Evolutionary conservation across 2,329 filamentous ascomycete species (phyloP), one percentile per base, ranked within the genome.

Genomic region (Berkeleyomyces basicola): DNA sequence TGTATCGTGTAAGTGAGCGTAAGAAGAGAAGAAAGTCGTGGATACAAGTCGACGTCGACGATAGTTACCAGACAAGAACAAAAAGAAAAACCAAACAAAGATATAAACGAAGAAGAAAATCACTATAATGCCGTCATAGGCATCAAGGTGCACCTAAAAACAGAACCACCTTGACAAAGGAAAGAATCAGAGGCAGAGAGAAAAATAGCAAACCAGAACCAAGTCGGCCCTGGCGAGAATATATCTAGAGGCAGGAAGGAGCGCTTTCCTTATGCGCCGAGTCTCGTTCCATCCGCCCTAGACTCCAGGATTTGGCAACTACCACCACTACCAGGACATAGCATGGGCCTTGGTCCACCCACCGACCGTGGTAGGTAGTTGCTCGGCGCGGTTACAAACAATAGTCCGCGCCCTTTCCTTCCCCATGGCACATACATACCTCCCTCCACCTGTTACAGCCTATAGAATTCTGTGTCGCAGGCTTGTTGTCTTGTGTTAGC

Each of bases 11-110:
- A 14, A 46, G 39, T 23, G 61, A 59, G 42, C 39, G 43, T 31
- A 43, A 43, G 46, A 59, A 49, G 3, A 62, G 23, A 49, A 62
- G 39, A 58, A 49, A 16, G 36, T 58, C 51, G 61, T 31, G 33
- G 57, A 59, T 53, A 33, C 36, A 33, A 53, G 47, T 9, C 14
- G 10, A 39, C 36, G 42, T 46, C 51, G 49, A 61, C 58, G 49
- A 63, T 44, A 49, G 44, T 7, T 44, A 43, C 37, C 42, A 51
- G 37, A 61, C 7, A 6, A 61, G 36, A 37, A 61, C n/a, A 47
- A 36, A 3, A 39, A 16, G 16, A 16, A 3, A 49, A 16, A 36
- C 7, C 16, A 23, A 9, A 36, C 33, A 49, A 23, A 40, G 57
- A 42, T 39, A 39, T 10, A 36, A 58, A 42, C 2, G 47, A 36